Evolutionary conservation across 345 rosid genomes (phyloP).

Genomic region (Gossypioides kirkii): DNA sequence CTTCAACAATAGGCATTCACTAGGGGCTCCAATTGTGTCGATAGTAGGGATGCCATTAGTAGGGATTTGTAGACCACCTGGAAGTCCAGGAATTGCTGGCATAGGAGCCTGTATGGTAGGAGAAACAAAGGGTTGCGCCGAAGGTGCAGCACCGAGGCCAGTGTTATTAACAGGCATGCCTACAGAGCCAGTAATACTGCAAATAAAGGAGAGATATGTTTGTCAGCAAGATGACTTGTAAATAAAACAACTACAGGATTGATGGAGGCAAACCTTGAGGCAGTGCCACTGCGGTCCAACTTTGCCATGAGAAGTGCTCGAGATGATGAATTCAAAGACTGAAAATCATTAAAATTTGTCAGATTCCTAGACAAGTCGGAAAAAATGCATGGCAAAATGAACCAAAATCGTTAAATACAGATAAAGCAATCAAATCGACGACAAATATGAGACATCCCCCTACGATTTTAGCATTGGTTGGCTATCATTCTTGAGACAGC

Average conservation of each 20-base stretch:
- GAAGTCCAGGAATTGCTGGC: slow-evolving; percentile 52
- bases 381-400: background rate
- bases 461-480: background rate
- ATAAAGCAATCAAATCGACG: background rate
- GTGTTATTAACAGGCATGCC: slow-evolving; percentile 35
- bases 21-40: slow-evolving; percentile 66
- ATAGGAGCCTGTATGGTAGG: slow-evolving; percentile 43
- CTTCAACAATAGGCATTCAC: slow-evolving; percentile 76
- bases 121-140: slow-evolving; percentile 42
- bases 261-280: slow-evolving; percentile 52
- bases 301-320: slow-evolving; percentile 87
- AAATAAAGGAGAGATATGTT: slow-evolving; percentile 12
- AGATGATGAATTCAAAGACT: slow-evolving; percentile 87
- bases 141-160: slow-evolving; percentile 43
- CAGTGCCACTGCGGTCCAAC: slow-evolving; percentile 84
- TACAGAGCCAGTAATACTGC: slow-evolving; percentile 34
- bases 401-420: slow-evolving; percentile 5
- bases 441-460: background rate
- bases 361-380: background rate
- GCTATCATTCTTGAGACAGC: background rate
- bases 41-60: slow-evolving; percentile 35
- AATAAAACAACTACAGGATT: slow-evolving; percentile 2
- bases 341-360: slow-evolving; percentile 24
- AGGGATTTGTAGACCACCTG: slow-evolving; percentile 47
- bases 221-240: background rate